Evolutionary conservation across 352 stramenopile genomes (phyloP).

Genomic region (Globisporangium carolinianum): DNA sequence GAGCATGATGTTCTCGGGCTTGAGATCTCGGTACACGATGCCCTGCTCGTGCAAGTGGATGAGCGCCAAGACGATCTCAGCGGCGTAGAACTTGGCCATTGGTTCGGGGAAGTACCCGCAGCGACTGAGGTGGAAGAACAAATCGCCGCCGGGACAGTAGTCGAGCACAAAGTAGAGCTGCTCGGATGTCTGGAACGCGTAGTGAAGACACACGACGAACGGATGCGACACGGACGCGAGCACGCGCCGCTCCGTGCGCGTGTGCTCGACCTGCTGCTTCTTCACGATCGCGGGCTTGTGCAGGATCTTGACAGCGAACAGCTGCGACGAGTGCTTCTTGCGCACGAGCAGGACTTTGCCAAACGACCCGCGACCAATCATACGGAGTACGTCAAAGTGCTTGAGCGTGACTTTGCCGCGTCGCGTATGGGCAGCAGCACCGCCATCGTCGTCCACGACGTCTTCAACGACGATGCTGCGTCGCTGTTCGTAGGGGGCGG

Average conservation of each 20-base stretch:
- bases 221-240: conserved; percentile 75
- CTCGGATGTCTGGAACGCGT: conserved; percentile 82
- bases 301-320: conserved; percentile 83
- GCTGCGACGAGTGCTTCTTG: conserved; percentile 67
- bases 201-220: conserved; percentile 86
- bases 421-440: no score
- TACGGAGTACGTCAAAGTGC: conserved; percentile 86
- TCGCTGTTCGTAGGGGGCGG: conserved; percentile 26
- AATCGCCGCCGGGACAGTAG: conserved; percentile 77
- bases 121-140: conserved; percentile 78
- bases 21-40: conserved; percentile 80
- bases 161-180: conserved; percentile 86
- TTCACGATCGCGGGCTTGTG: conserved; percentile 73
- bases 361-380: conserved; percentile 91
- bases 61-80: conserved; percentile 78
- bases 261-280: conserved; percentile 83
- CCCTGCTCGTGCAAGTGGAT: conserved; percentile 83
- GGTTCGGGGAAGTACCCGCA: conserved; percentile 74
- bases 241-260: conserved; percentile 75
- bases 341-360: conserved; percentile 89
- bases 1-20: conserved; percentile 86
- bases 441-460: conserved; percentile 41
- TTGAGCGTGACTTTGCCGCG: conserved; percentile 65
- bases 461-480: conserved; percentile 64
- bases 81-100: conserved; percentile 80